Base-by-base conservation (phyloP, 176 grass and related monocot genomes). In the Carex myosuroides region DNA sequence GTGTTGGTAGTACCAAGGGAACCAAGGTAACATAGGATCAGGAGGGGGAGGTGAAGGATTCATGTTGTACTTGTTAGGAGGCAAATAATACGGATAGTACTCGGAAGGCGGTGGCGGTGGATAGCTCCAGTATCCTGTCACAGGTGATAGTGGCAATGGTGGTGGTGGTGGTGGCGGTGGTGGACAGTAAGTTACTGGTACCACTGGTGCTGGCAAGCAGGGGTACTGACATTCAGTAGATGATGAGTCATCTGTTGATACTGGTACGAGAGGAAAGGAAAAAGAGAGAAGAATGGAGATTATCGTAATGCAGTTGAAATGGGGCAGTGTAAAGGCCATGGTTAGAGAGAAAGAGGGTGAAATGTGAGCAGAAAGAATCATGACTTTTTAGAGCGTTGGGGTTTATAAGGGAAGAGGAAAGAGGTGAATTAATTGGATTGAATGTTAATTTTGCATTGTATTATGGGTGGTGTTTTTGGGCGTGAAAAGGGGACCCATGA, bases 21-120 rank as follows among this genome's bases (percentile, higher is more conserved):
- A 82, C 80, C 80, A 82, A 82, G 80, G 80, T 41, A 82, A 53
- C 21, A 82, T 82, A 29, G 80, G 80, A n/a, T 82, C 33, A 29
- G 80, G 80, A 82, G 80, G 80, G 62, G 80, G 80, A 33, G 80
- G 80, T 67, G 60, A 26, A 82, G 17, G 33, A 13, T 67, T 50
- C 37, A 64, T 82, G 63, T 66, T 14, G 61, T 82, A 66, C 17
- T 13, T 53, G 26, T 82, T 53, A 82, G 80, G 80, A 62, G 80
- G 60, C 12, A 42, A 67, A 67, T 26, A 82, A 41, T 82, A 82
- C 13, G 80, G 80, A 66, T 64, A 46, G 59, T 82, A 82, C 24
- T 17, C 61, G 0, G 37, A 53, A 26, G 80, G 20, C 14, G 60
- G 80, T 12, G 80, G 80, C 7, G 80, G 80, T 5, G 80, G 61